A percentile compares a stretch with the other conserved stretches of the same genome.
phyloP scores from a whole-genome alignment of 2,329 filamentous ascomycete genomes.

The Stachybotrys echinatus region DNA sequence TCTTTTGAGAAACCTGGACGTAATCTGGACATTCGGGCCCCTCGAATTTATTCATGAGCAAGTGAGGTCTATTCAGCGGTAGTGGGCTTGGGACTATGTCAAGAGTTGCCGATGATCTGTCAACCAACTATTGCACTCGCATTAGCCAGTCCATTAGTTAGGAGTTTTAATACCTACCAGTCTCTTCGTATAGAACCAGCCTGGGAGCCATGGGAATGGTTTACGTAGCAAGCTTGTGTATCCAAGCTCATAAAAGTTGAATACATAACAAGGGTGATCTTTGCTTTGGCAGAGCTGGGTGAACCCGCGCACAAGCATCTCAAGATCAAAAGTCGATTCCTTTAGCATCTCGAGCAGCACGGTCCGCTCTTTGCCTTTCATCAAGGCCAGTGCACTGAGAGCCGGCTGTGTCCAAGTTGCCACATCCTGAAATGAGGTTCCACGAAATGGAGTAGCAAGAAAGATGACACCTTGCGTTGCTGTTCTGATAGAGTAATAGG shows the following conservation, averaged over 20 bases:
- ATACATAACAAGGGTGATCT: slow-evolving; percentile 5
- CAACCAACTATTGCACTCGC: slow-evolving; percentile 14
- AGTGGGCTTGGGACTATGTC: slow-evolving; percentile 15
- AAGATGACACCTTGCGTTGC: slow-evolving; percentile 18
- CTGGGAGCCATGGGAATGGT: slow-evolving; percentile 9
- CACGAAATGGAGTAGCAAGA: slow-evolving; percentile 21
- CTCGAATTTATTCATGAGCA: slow-evolving; percentile 20
- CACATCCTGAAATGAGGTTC: slow-evolving; percentile 18
- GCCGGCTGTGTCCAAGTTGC: slow-evolving; percentile 12
- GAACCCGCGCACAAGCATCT: slow-evolving; percentile 13
- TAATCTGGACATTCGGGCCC: slow-evolving; percentile 10
- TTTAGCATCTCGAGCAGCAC: slow-evolving; percentile 11
- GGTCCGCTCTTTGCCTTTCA: slow-evolving; percentile 7
- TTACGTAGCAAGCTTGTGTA: slow-evolving; percentile 13
- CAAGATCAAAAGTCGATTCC: slow-evolving; percentile 10
- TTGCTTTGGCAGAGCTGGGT: slow-evolving; percentile 9
- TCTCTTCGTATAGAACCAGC: slow-evolving; percentile 4
- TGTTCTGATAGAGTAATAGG: slow-evolving; percentile 9
- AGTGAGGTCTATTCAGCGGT: slow-evolving; percentile 15
- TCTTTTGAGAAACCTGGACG: slow-evolving; percentile 9
- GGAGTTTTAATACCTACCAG: slow-evolving; percentile 5
- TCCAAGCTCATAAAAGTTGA: slow-evolving; percentile 16
- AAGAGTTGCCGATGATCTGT: slow-evolving; percentile 14
- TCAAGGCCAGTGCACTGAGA: slow-evolving; percentile 8
- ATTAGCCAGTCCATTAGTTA: neutral